These are phyloP conservation scores for Sporothrix brunneoviolacea DNA, from an alignment of 2,329 filamentous ascomycete species.

Conservation along the genomic window DNA sequence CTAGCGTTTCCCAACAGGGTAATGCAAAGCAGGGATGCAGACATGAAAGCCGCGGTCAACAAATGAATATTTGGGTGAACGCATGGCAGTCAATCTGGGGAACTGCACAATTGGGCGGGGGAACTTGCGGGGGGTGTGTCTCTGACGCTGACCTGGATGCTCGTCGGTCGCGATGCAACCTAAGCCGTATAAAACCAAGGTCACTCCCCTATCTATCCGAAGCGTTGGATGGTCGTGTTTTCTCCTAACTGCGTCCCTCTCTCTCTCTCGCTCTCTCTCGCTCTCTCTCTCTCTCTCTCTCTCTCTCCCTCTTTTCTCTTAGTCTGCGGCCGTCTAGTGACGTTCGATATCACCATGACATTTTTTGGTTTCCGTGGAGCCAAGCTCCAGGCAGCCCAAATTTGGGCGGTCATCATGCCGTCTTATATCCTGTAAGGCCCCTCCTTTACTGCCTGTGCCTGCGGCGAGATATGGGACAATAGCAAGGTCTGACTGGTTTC, in stretches of 20 bases:
- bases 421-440: conserved; percentile 3
- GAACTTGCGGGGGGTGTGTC: neutral
- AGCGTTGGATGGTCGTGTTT: neutral
- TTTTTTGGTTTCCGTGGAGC: neutral
- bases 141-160: no score
- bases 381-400: conserved; percentile 5
- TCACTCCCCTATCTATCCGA: neutral
- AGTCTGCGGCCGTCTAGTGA: neutral
- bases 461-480: no score
- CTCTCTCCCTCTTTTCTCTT: neutral
- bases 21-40: neutral
- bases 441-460: neutral
- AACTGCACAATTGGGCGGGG: no score
- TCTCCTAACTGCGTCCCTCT: no score
- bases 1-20: neutral
- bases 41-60: neutral
- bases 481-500: neutral
- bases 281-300: neutral
- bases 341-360: neutral
- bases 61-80: no score
- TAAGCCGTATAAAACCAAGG: neutral
- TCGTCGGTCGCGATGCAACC: no score
- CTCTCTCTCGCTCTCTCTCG: neutral
- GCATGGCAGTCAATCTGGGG: no score
- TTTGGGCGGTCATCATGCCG: conserved; percentile 4